Base-by-base conservation (phyloP, 2,329 filamentous ascomycete species). In the Phialophora expanda region DNA sequence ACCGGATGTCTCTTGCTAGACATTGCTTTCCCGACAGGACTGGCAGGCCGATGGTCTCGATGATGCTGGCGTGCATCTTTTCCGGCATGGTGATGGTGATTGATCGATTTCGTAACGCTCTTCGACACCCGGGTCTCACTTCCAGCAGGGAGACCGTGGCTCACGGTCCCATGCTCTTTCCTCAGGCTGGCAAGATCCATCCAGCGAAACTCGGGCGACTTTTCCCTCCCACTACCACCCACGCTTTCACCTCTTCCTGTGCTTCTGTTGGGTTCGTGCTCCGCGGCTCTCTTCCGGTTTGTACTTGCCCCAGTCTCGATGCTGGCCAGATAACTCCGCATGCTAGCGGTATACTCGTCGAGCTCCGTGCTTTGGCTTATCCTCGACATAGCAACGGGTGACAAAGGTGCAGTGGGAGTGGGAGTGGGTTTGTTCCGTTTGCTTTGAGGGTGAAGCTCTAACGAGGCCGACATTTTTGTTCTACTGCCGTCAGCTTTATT, bases 341-440 rank as follows among this genome's bases (percentile, higher is more conserved):
- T 71, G 57, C 71, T 71, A n/a, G 66, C 66, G 5, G 68, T 67
- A 56, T 72, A 72, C 24, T 72, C 71, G 32, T 70, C 68, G 22
- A 72, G 62, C 38, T 69, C 69, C 17, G 56, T 59, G 50, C 68
- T 71, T 28, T 55, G 65, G 8, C 66, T 44, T 44, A 62, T 59
- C 32, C 59, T 67, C 12, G 65, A 67, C 65, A 68, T 70, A 30
- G 68, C 51, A 9, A 48, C 50, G 11, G 51, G 44, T 56, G 62
- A 54, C 12, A 61, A 41, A 46, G 61, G 58, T 41, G 58, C 58
- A 28, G 28, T 34, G 7, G 48, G 32, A 32, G 61, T 56, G 22
- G 28, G 24, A 34, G 20, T 30, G 9, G 44, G 46, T 53, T 67
- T 62, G 28, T 44, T 59, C 17, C 60, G 66, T 14, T 67, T 66